Evolutionary conservation across 2,329 filamentous ascomycete species (phyloP).

Genomic region (Exophiala calicioides): DNA sequence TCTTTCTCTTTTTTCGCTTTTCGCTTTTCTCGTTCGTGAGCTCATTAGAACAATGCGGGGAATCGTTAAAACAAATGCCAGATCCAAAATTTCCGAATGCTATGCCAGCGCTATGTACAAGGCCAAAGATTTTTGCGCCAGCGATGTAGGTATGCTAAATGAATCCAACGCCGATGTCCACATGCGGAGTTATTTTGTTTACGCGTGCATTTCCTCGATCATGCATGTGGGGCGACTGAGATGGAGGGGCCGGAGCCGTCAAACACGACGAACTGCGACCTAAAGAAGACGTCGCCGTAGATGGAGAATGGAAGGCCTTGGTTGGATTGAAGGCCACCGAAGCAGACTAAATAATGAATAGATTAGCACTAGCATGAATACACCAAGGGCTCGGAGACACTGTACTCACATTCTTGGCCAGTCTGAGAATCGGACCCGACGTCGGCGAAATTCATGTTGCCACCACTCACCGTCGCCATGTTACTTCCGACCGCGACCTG

Average conservation of each 20-base stretch:
- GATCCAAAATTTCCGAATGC: too few relatives aligned
- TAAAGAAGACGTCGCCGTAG: constrained; percentile 63
- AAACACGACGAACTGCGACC: constrained; percentile 63
- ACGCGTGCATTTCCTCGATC: too few relatives aligned
- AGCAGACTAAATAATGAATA: constrained; percentile 46
- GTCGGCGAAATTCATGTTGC: constrained; percentile 58
- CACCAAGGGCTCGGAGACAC: neutral
- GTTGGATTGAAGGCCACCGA: constrained; percentile 62
- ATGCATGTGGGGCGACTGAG: constrained; percentile 52
- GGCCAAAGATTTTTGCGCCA: too few relatives aligned
- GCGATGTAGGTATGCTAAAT: too few relatives aligned
- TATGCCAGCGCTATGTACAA: too few relatives aligned
- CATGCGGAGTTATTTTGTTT: too few relatives aligned
- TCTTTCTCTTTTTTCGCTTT: too few relatives aligned
- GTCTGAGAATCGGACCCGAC: constrained; percentile 48
- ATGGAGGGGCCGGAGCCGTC: constrained; percentile 55
- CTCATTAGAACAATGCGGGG: too few relatives aligned
- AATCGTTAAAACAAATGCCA: too few relatives aligned
- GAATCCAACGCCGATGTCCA: too few relatives aligned
- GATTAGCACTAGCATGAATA: constrained; percentile 22
- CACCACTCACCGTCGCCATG: constrained; percentile 56
- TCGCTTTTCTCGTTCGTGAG: too few relatives aligned
- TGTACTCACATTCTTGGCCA: constrained; percentile 41
- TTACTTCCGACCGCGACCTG: constrained; percentile 56
- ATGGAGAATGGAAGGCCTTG: constrained; percentile 58